Conservation (phyloP, 2,329 filamentous ascomycete species). For the Clonostachys rhizophaga region DNA sequence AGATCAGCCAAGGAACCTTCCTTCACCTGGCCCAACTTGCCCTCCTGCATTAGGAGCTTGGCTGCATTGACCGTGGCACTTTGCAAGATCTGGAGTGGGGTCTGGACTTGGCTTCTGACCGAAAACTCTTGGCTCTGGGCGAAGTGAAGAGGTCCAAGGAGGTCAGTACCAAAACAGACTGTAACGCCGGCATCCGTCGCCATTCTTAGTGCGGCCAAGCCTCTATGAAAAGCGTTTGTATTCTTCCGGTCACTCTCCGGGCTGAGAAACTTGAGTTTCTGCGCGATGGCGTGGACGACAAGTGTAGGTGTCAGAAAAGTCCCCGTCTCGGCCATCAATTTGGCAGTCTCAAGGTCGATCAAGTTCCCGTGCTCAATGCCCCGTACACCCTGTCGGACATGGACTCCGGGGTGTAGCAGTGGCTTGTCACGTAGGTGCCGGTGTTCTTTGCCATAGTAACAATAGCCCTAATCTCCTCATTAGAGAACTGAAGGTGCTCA, state of each 20-base stretch:
- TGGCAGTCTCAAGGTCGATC: slow-evolving; percentile 33
- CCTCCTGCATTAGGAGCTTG: slow-evolving; percentile 37
- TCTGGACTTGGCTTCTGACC: slow-evolving; percentile 14
- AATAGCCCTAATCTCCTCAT: slow-evolving; percentile 51
- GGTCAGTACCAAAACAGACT: slow-evolving; percentile 47
- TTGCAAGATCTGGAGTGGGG: slow-evolving; percentile 14
- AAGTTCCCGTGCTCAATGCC: slow-evolving; percentile 46
- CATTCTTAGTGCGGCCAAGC: slow-evolving; percentile 39
- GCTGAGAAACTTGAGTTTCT: slow-evolving; percentile 37
- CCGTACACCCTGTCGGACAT: slow-evolving; percentile 48
- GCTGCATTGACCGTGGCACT: slow-evolving; percentile 41
- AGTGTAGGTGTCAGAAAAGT: slow-evolving; percentile 50
- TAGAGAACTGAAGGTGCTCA: slow-evolving; percentile 49
- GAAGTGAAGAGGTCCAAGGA: slow-evolving; percentile 19
- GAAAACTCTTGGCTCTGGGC: slow-evolving; percentile 25
- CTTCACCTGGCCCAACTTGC: slow-evolving; percentile 42
- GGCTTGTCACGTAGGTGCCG: slow-evolving; percentile 50
- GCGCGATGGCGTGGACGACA: slow-evolving; percentile 45
- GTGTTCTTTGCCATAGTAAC: slow-evolving; percentile 39
- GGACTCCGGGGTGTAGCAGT: slow-evolving; percentile 49
- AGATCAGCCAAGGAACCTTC: slow-evolving; percentile 47
- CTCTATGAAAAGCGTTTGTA: slow-evolving; percentile 37
- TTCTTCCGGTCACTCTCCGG: slow-evolving; percentile 43
- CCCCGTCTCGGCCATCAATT: slow-evolving; percentile 41
- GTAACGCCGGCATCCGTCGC: slow-evolving; percentile 46